Evolutionary conservation across 169 alveolate genomes (phyloP), one percentile per base, ranked within the genome.

Genomic region (Plasmodium falciparum): DNA sequence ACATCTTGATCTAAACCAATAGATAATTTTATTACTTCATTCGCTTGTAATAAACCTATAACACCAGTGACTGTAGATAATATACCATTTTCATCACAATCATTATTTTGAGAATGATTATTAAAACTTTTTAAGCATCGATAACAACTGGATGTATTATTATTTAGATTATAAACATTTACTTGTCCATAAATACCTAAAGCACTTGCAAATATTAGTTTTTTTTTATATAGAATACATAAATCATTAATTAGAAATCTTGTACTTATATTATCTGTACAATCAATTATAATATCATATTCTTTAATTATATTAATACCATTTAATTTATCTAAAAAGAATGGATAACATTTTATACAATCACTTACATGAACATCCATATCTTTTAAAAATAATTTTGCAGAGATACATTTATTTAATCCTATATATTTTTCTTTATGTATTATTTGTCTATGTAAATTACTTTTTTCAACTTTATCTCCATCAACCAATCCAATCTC

Each of bases 401-500:
- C 96, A n/a, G 97, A 95, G 3, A 58, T 13, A 13, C 96, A 95
- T 74, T 95, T 95, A 91, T 94, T 95, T 91, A 88, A 66, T 24
- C 97, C 97, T 29, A 62, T 73, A 45, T 88, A 54, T 11, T 89
- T 93, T 80, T 93, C 96, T 50, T 78, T 94, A 69, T 95, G 97
- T 61, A 92, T 92, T 17, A 95, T 91, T 88, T 95, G 97, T 66
- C 97, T 95, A 69, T 95, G 97, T 43, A 95, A 93, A 69, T 95
- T 95, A 11, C 97, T 88, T 15, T 61, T 78, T 72, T 93, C 97
- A 3, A 95, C 97, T 20, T 73, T 89, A 71, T 95, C 97, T 5
- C 97, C 97, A 80, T 95, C 97, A 56, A 95, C 92, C 15, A 95
- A 72, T n/a, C 97, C 97, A 45, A 95, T 92, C 66, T 88, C 91